Conservation (phyloP, 331 rosid species). For the Phaseolus coccineus region DNA sequence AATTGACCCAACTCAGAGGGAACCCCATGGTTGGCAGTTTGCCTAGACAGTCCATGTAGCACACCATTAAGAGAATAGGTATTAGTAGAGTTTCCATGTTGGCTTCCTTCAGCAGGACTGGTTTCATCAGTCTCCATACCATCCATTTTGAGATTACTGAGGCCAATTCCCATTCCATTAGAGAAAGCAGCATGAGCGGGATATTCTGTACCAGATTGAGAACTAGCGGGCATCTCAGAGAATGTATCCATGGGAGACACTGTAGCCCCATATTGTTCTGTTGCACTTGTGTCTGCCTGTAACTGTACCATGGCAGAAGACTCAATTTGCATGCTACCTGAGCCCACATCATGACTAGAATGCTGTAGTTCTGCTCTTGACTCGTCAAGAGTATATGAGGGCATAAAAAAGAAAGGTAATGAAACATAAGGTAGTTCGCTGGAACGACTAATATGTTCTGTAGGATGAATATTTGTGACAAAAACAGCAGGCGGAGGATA, state of each 20-base stretch:
- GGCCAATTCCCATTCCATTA: conserved; percentile 53
- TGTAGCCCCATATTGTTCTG: conserved; percentile 74
- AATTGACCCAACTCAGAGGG: conserved; percentile 58
- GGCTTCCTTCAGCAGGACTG: conserved; percentile 56
- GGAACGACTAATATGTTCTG: conserved; percentile 63
- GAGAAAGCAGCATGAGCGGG: conserved; percentile 47
- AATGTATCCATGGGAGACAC: conserved; percentile 74
- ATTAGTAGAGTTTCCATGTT: conserved; percentile 54
- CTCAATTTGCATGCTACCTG: conserved; percentile 64
- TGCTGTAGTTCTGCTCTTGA: conserved; percentile 67
- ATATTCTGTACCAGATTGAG: conserved; percentile 50
- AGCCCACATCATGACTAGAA: conserved; percentile 57
- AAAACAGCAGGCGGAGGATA: conserved; percentile 94
- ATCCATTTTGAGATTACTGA: conserved; percentile 48
- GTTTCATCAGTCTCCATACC: conserved; percentile 78
- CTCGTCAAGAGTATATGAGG: conserved; percentile 72
- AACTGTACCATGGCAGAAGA: conserved; percentile 74
- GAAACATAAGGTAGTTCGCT: conserved; percentile 77
- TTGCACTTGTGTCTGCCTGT: conserved; percentile 68
- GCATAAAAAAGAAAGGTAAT: conserved; percentile 70
- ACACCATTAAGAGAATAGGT: conserved; percentile 60
- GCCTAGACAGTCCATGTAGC: conserved; percentile 60
- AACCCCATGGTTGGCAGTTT: conserved; percentile 46
- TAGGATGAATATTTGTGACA: conserved; percentile 77
- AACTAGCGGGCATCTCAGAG: conserved; percentile 47